Evolutionary conservation across 2,329 filamentous ascomycete genomes (phyloP), one percentile per base, ranked within the genome.

Genomic region (Aspergillus pseudonomiae): DNA sequence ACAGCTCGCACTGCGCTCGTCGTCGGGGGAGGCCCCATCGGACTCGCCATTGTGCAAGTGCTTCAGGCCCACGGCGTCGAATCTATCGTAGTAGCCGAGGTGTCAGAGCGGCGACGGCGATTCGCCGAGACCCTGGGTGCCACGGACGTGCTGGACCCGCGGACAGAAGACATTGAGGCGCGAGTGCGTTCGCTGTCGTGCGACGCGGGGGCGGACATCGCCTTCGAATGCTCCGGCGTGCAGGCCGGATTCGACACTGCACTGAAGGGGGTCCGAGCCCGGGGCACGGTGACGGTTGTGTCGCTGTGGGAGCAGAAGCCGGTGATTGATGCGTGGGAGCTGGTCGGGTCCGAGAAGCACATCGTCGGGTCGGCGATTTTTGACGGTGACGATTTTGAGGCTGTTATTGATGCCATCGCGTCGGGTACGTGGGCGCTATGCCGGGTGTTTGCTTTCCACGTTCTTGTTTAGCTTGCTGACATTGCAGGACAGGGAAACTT

Each of bases 171-270:
- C 58, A 74, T 86, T 0, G 81, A 84, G 4, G 73, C 79, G 7
- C 75, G 75, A 2, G 79, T 81, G 4, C 78, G 79, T 59, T 78
- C 81, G 32, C 73, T 88, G 50, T 86, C 81, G 14, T 80, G 78
- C 1, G 70, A 72, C 16, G 58, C 63, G 2, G 86, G 86, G 0
- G 84, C 83, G 3, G 83, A 87, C 66, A 77, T 89, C 5, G 85
- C 85, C 0, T 88, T 89, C 65, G 87, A 90, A 66, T 88, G 86
- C 56, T 87, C 87, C 0, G 88, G 88, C 12, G 85, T 88, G n/a
- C 80, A 83, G 19, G 80, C 80, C 1, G 84, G 79, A 14, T 71
- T 83, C 7, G 76, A 80, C 63, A 71, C 66, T 68, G 86, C 75
- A 68, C 84, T 82, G 58, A 74, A 80, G 19, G 80, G 83, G 0